These are phyloP conservation scores for Rhododendron molle DNA, from an alignment of 148 eudicot genomes.

Conservation along the genomic window DNA sequence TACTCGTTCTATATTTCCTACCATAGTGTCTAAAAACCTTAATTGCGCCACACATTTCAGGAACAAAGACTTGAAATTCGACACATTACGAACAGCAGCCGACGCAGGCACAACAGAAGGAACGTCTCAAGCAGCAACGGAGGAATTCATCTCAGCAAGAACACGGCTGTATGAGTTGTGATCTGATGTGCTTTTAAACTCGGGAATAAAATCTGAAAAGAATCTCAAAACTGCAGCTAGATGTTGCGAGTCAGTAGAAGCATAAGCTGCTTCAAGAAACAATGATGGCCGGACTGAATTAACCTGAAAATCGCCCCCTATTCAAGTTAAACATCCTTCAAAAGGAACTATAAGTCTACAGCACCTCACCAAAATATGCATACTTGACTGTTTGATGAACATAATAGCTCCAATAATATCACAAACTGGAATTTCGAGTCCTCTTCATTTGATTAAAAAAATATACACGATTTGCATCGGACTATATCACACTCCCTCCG, in stretches of 20 bases:
- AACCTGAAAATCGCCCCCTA: slow-evolving; percentile 46
- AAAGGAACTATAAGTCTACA: not conserved
- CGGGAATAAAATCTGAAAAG: slow-evolving; percentile 84
- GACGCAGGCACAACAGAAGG: not conserved
- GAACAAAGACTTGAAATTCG: not conserved
- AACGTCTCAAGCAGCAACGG: slow-evolving; percentile 31
- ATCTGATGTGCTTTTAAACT: slow-evolving; percentile 77
- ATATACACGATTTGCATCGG: not conserved
- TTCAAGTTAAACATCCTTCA: slow-evolving; percentile 2
- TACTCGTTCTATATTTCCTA: not conserved
- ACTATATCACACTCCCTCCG: not conserved
- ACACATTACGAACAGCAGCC: not conserved
- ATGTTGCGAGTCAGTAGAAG: slow-evolving; percentile 75
- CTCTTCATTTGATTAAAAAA: not conserved
- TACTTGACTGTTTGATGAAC: not conserved
- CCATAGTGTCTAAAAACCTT: not conserved
- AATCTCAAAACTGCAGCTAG: slow-evolving; percentile 85
- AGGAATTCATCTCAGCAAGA: slow-evolving; percentile 57
- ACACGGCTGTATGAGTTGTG: slow-evolving; percentile 48
- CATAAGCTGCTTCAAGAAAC: slow-evolving; percentile 89
- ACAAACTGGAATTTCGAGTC: not conserved
- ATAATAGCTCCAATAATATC: not conserved
- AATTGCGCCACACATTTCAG: not conserved
- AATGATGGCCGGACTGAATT: slow-evolving; percentile 64
- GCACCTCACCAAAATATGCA: not conserved